Conservation (phyloP, 2,329 filamentous ascomycete species). For the Colletotrichum spinosum region DNA sequence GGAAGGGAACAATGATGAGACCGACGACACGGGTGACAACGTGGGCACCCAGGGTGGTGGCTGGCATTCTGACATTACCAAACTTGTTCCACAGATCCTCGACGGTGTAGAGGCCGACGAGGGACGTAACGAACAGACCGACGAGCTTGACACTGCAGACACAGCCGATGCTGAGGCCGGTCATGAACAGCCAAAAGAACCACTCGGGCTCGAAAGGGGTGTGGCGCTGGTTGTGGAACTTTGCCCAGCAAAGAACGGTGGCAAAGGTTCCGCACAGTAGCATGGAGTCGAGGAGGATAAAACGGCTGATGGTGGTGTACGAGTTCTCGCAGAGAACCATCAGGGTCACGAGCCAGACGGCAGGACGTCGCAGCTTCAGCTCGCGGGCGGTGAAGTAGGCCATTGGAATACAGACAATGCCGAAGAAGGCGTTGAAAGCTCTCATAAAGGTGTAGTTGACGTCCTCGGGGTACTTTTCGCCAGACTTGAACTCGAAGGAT, state of each 20-base stretch:
- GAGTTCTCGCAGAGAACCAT: slow-evolving; percentile 99
- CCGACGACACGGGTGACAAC: slow-evolving; percentile 83
- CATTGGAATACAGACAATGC: slow-evolving; percentile 90
- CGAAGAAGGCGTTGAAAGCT: slow-evolving; percentile 95
- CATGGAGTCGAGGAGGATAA: slow-evolving; percentile 99
- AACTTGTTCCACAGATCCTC: slow-evolving; percentile 99
- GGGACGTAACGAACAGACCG: slow-evolving; percentile 92
- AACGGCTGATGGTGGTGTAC: slow-evolving; percentile 98
- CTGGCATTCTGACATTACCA: slow-evolving; percentile 90
- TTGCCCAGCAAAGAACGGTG: slow-evolving; percentile 96
- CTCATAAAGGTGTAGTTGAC: slow-evolving; percentile 99
- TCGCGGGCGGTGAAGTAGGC: slow-evolving; percentile 96
- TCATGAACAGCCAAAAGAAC: slow-evolving; percentile 95
- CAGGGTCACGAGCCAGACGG: slow-evolving; percentile 93
- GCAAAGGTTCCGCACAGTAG: slow-evolving; percentile 98
- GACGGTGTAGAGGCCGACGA: slow-evolving; percentile 94
- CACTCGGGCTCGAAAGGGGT: slow-evolving; percentile 91
- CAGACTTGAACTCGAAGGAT: slow-evolving; percentile 99
- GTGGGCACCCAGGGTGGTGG: slow-evolving; percentile 79
- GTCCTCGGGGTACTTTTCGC: slow-evolving; percentile 92
- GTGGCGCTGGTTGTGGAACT: slow-evolving; percentile 90
- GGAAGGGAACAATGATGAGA: slow-evolving; percentile 86
- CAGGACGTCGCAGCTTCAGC: slow-evolving; percentile 84
- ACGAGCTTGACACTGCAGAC: slow-evolving; percentile 99
- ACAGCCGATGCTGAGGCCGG: slow-evolving; percentile 94